These are phyloP conservation scores for Gigaspora rosea DNA, from an alignment of 192 early-diverging fungal species.

Conservation along the genomic window DNA sequence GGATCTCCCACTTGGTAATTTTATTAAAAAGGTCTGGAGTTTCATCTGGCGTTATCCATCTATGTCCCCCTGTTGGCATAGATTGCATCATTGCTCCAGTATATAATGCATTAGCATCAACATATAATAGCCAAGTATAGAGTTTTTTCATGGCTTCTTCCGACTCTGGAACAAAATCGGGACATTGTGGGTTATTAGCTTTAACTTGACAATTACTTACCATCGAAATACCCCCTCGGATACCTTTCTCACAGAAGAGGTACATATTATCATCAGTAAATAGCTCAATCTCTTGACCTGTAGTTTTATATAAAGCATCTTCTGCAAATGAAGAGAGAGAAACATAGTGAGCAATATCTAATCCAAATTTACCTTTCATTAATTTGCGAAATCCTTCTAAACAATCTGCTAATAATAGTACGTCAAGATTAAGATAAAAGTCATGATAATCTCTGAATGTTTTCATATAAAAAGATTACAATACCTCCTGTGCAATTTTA, in stretches of 20 bases:
- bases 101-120: too few species aligned
- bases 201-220: too few species aligned
- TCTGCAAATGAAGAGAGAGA: neutral
- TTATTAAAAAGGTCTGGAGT: neutral
- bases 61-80: neutral
- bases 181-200: too few species aligned
- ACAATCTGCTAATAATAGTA: conserved; percentile 1
- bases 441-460: conserved; percentile 3
- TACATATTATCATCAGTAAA: too few species aligned
- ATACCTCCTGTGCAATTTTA: neutral
- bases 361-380: neutral
- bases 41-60: neutral
- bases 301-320: too few species aligned
- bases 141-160: too few species aligned
- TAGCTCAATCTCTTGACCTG: too few species aligned
- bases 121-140: too few species aligned
- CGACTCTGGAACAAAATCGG: too few species aligned
- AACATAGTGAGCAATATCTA: neutral
- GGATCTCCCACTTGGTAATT: too few species aligned
- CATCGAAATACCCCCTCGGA: too few species aligned
- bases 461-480: neutral
- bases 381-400: neutral
- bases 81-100: neutral
- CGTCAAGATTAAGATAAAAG: neutral
- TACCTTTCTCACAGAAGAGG: too few species aligned